Conservation (phyloP, 257 asterid genomes). For the Solanum pennellii region DNA sequence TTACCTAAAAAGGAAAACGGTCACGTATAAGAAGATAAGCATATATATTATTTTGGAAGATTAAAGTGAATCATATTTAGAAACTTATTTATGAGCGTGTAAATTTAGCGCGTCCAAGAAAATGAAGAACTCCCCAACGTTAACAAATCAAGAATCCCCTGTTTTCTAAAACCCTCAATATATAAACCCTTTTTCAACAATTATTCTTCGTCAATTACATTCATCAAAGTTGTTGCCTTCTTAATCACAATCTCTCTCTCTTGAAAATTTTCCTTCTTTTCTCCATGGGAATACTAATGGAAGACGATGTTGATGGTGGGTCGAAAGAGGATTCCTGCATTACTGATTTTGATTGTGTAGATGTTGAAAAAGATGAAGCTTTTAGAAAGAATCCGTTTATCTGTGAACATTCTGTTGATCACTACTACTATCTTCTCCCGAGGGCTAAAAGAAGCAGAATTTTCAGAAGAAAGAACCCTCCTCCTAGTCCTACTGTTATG, state of each 20-base stretch:
- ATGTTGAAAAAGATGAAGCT: neutral
- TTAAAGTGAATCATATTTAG: neutral
- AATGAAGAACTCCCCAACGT: neutral
- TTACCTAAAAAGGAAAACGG: too few species aligned
- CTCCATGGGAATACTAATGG: neutral
- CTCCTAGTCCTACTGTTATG: neutral
- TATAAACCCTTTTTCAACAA: neutral
- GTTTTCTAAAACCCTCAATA: neutral
- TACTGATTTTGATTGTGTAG: neutral
- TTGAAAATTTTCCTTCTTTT: neutral
- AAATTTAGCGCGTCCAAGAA: neutral
- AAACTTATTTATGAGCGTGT: neutral
- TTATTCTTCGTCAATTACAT: neutral
- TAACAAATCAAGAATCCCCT: neutral
- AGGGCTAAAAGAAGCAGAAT: neutral
- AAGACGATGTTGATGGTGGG: neutral
- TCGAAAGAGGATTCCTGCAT: neutral
- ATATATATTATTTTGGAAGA: neutral
- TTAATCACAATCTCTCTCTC: neutral
- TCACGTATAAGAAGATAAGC: neutral
- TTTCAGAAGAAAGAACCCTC: neutral
- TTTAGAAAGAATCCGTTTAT: neutral
- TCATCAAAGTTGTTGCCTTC: neutral
- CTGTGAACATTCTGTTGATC: neutral
- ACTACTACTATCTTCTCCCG: neutral